Base-by-base conservation (phyloP, 306 rosid genomes). In the Cucumis cinereus region DNA sequence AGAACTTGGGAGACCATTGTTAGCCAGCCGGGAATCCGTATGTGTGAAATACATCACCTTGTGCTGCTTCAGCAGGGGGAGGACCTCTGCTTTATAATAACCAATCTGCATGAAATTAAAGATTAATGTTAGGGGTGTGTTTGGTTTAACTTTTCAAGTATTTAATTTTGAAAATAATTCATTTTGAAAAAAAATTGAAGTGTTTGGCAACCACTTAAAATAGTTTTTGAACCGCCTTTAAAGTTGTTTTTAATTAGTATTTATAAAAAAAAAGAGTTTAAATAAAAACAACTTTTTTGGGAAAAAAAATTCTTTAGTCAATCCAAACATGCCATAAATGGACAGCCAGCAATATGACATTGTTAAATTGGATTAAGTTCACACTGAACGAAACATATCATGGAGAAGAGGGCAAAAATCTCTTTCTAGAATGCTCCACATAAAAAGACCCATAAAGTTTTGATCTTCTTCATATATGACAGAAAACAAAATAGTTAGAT, bases 41-140 rank as follows among this genome's bases (percentile, higher is more conserved):
- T 92, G 97, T 83, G 99, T 92, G 83, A 94, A 88, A 84, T 92
- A 94, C 70, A 94, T 78, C 64, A 86, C 90, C 81, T 89, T 90
- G 93, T 92, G 95, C 79, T 89, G 89, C 87, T 90, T 86, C 84
- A 92, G 81, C 79, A 90, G 89, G 58, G 96, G 96, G 73, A 89
- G 89, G 54, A 94, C 92, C 83, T 94, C 96, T 8, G 84, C 76
- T 77, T 88, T 87, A 80, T 90, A 94, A 85, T 94, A 92, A 76
- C 83, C 38, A 78, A 84, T 94, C 99, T 94, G 95, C 54, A 71
- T 30, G 78, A 49, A 74, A 80, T 79, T 81, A 83, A 41, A 52
- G 30, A 52, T 11, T 9, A 26, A 7, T 33, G 26, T 47, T 72
- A 30, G 35, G 35, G 4, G 35, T 30, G 35, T 30, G 35, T 30